Evolutionary conservation across 2,329 filamentous ascomycete species (phyloP).

Genomic region (Neonectria hederae): DNA sequence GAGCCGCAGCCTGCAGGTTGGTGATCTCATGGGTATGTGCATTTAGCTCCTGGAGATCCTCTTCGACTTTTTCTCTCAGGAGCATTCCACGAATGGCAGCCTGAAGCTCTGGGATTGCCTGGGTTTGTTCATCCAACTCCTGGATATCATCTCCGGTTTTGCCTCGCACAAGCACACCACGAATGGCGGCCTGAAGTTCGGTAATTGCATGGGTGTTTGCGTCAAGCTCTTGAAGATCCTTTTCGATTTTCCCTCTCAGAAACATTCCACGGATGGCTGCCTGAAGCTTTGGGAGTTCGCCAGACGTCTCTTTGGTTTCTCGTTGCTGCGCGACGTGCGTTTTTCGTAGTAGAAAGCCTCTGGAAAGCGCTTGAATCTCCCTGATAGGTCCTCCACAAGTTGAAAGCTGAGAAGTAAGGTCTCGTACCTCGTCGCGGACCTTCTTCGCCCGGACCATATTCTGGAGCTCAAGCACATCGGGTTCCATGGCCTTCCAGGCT

Average conservation of each 20-base stretch:
- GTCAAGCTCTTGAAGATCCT: conserved; percentile 51
- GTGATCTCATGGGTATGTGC: conserved; percentile 60
- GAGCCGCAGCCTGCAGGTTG: conserved; percentile 71
- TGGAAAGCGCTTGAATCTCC: conserved; percentile 71
- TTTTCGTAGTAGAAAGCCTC: conserved; percentile 73
- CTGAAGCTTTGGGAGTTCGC: conserved; percentile 68
- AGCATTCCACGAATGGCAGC: conserved; percentile 74
- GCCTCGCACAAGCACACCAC: conserved; percentile 72
- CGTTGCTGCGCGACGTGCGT: conserved; percentile 64
- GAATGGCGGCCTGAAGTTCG: conserved; percentile 69
- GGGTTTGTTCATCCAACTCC: background rate
- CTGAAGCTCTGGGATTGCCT: conserved; percentile 58
- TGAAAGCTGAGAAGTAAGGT: conserved; percentile 67
- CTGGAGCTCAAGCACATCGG: conserved; percentile 81
- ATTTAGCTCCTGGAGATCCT: conserved; percentile 63
- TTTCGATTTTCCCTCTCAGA: conserved; percentile 64
- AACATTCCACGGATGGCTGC: conserved; percentile 74
- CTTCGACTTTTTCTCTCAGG: conserved; percentile 64
- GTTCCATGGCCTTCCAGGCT: conserved; percentile 75
- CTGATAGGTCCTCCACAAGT: conserved; percentile 71
- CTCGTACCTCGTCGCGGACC: conserved; percentile 66
- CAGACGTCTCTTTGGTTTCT: conserved; percentile 62
- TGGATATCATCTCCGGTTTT: conserved; percentile 60
- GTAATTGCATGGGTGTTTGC: background rate
- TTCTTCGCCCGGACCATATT: conserved; percentile 79